phyloP scores from a whole-genome alignment of 495 filamentous ascomycete genomes.

The Penicillium paradoxum region DNA sequence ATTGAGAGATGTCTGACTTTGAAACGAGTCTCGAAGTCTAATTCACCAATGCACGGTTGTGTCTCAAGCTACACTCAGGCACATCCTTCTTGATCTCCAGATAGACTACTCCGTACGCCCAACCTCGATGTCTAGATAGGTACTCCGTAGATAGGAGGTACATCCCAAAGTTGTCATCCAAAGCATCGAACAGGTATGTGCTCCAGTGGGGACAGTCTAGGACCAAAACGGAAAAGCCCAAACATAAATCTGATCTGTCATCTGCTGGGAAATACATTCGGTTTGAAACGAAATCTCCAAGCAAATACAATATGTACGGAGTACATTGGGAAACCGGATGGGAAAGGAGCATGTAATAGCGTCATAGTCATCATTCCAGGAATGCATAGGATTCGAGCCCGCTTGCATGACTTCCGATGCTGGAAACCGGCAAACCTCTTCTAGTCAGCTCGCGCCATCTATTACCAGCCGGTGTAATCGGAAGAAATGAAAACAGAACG shows the following conservation, averaged over 20 bases:
- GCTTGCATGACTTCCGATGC: background rate
- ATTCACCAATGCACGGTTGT: too few relatives aligned
- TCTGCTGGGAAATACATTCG: constrained; percentile 12
- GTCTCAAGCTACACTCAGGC: too few relatives aligned
- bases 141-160: too few relatives aligned
- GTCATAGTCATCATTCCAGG: constrained; percentile 16
- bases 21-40: background rate
- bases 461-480: background rate
- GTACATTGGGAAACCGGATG: background rate
- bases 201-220: too few relatives aligned
- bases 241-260: constrained; percentile 24
- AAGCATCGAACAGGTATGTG: constrained; percentile 6
- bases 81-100: background rate
- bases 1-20: background rate
- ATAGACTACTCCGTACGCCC: too few relatives aligned
- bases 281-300: constrained; percentile 13
- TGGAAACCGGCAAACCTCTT: background rate
- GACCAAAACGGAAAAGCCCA: constrained; percentile 1
- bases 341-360: background rate
- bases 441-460: background rate
- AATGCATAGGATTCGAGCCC: constrained; percentile 1
- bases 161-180: too few relatives aligned
- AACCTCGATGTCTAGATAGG: too few relatives aligned
- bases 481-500: background rate
- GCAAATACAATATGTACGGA: constrained; percentile 14